Evolutionary conservation across 2,329 filamentous ascomycete genomes (phyloP).

Genomic region (Beauveria varroae): DNA sequence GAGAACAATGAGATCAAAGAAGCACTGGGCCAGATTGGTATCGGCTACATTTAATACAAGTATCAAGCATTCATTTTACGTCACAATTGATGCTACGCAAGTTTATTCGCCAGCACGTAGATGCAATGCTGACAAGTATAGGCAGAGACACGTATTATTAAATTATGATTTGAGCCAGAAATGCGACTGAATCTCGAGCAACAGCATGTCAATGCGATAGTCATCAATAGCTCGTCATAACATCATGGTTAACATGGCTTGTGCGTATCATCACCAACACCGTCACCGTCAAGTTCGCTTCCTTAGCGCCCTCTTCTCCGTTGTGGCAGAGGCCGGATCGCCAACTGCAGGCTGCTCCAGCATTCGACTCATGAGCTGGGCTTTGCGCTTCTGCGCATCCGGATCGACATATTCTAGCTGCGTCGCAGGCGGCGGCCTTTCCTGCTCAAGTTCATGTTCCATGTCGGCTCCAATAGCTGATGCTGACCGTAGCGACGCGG

Average conservation of each 20-base stretch:
- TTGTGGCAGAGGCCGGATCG: not conserved
- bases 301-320: not conserved
- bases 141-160: not conserved
- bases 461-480: slow-evolving; percentile 9
- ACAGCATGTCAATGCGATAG: not conserved
- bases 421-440: slow-evolving; percentile 34
- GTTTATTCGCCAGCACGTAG: not conserved
- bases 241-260: not conserved
- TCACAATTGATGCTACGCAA: not conserved
- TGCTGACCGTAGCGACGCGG: slow-evolving; percentile 14
- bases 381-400: slow-evolving; percentile 36
- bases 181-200: not conserved
- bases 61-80: not conserved
- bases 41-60: not conserved
- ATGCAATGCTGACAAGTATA: not conserved
- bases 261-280: not conserved
- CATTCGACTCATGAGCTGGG: slow-evolving; percentile 39
- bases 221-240: not conserved
- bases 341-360: slow-evolving; percentile 17
- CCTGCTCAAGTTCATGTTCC: slow-evolving; percentile 20
- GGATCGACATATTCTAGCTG: slow-evolving; percentile 49
- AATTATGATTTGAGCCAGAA: not conserved
- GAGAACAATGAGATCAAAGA: slow-evolving; percentile 7
- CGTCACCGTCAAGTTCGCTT: slow-evolving; percentile 2
- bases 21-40: slow-evolving; percentile 3